Base-by-base conservation (phyloP, 805 yeast species). In the Spathaspora sp. region DNA sequence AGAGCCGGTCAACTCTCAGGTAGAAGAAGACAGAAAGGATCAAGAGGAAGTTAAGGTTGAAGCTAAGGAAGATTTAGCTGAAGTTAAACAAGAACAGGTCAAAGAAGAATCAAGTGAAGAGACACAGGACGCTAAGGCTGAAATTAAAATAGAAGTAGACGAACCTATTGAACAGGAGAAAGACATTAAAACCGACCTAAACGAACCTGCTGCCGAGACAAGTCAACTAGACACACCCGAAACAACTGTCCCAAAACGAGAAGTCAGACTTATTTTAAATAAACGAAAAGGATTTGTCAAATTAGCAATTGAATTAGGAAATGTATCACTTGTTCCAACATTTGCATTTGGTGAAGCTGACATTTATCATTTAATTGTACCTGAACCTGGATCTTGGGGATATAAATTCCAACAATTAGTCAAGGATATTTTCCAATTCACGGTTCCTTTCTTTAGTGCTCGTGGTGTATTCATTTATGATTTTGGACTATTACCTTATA, bases 391-490 rank as follows among this genome's bases (percentile, higher is more conserved):
- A 32, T 60, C 79, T 42, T 61, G 60, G 65, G 64, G 78, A 78
- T 78, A 82, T 60, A 70, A 73, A 50, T 64, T 87, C 49, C 98
- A 93, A 66, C 66, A 78, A 32, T 81, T 89, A 83, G 64, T 93
- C 62, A 93, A 94, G 60, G 73, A 73, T 28, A 75, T 70, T 38
- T 77, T 84, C 49, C 94, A 93, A 1, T 93, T 93, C 68, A 92
- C 99, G 0, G 61, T 94, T 5, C 99, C 99, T 0, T 80, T 94
- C 47, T 87, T 94, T 70, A 86, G 89, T 64, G 97, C 97, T 1
- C 76, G 98, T 44, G 97, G 98, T 0, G 76, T 94, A 0, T 92
- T 93, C 69, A 89, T 93, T 61, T 89, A 92, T 60, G 97, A 91
- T 64, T 89, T 87, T 70, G 99, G 99, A 0, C 69, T 94, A 29